Evolutionary conservation across 371 early-diverging fungal species (phyloP).

Genomic region (Syncephalastrum racemosum): DNA sequence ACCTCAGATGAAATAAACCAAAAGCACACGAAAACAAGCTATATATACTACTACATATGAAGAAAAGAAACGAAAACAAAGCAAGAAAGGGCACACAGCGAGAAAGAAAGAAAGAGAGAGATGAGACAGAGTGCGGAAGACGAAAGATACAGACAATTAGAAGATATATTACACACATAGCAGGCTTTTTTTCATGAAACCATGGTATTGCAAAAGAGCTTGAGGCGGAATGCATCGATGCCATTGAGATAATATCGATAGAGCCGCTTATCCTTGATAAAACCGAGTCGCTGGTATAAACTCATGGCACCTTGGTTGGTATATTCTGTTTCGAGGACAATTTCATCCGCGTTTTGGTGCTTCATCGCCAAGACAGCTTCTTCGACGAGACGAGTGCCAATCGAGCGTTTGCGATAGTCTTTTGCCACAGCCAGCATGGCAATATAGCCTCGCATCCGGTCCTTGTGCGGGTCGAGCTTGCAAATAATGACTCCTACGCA

Average conservation of each 20-base stretch:
- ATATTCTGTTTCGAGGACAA: constrained; percentile 92
- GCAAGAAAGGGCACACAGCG: no score
- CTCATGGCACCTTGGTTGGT: constrained; percentile 84
- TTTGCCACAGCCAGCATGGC: constrained; percentile 94
- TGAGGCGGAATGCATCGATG: constrained; percentile 88
- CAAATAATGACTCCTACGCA: constrained; percentile 90
- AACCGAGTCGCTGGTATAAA: constrained; percentile 91
- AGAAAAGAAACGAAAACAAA: no score
- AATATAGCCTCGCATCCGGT: constrained; percentile 86
- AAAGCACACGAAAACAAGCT: constrained; percentile 3
- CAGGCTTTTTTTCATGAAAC: constrained; percentile 2
- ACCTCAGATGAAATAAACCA: constrained; percentile 37
- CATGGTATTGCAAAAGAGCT: constrained; percentile 68
- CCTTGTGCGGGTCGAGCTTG: constrained; percentile 80
- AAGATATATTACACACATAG: no score
- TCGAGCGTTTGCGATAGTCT: constrained; percentile 74
- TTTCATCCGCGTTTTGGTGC: constrained; percentile 80
- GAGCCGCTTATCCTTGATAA: constrained; percentile 90
- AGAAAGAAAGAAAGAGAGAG: constrained; percentile 1
- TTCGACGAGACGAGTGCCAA: constrained; percentile 77
- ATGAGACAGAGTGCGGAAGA: not conserved
- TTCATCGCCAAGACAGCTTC: constrained; percentile 77
- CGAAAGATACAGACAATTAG: no score
- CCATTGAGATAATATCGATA: constrained; percentile 93
- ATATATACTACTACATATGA: not conserved